Evolutionary conservation across 495 filamentous ascomycete species (phyloP).

Genomic region (Astrothelium macrocarpum): DNA sequence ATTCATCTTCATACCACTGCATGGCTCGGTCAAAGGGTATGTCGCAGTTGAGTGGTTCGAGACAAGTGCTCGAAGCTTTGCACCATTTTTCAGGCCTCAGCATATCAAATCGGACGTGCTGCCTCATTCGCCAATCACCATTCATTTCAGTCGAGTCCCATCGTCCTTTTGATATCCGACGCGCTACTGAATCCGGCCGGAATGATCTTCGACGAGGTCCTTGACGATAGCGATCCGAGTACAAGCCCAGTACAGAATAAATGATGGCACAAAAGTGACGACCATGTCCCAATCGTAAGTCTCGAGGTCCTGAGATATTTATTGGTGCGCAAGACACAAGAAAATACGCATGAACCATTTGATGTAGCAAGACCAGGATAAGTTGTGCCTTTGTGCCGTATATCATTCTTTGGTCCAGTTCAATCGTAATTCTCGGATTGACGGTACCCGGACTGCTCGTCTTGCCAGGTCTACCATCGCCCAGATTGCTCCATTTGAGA

Average conservation of each 20-base stretch:
- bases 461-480: not conserved
- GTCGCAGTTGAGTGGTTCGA: not conserved
- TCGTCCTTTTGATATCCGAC: not conserved
- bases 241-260: not conserved
- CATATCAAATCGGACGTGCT: not conserved
- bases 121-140: not conserved
- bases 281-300: not conserved
- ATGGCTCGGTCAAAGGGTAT: not conserved
- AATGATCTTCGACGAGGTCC: not conserved
- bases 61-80: not conserved
- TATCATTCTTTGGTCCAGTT: not conserved
- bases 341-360: slow-evolving; percentile 26
- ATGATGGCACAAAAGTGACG: not conserved
- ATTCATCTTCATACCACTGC: not conserved
- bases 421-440: slow-evolving; percentile 1
- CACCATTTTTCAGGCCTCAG: not conserved
- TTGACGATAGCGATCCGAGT: not conserved
- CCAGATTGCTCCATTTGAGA: not conserved
- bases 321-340: slow-evolving; percentile 14
- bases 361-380: slow-evolving; percentile 13
- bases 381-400: not conserved
- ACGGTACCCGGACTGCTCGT: not conserved
- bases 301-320: not conserved
- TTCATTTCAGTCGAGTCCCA: not conserved
- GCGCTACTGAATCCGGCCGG: not conserved